Conservation (phyloP, 257 asterid genomes). For the Ilex aquifolium region DNA sequence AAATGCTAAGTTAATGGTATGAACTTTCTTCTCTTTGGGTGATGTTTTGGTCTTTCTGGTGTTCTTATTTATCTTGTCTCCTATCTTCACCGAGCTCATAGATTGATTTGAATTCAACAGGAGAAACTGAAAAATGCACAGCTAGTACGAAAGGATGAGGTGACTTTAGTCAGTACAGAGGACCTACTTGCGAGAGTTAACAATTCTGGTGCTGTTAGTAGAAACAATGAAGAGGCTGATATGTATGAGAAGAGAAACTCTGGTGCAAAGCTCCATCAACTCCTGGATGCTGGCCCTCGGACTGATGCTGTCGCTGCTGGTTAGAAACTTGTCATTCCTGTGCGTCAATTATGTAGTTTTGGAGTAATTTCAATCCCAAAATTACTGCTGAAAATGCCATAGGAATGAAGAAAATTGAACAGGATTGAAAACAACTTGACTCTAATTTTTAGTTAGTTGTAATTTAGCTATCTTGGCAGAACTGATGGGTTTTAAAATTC, state of each 20-base stretch:
- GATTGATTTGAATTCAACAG: constrained; percentile 27
- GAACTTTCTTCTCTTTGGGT: background rate
- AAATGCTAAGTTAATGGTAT: constrained; percentile 63
- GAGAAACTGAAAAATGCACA: constrained; percentile 48
- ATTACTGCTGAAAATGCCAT: constrained; percentile 56
- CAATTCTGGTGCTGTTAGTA: background rate
- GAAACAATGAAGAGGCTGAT: background rate
- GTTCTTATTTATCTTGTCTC: background rate
- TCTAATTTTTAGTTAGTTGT: constrained; percentile 21
- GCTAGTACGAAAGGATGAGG: constrained; percentile 18
- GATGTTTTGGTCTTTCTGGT: background rate
- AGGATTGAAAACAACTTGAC: background rate
- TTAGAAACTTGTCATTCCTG: constrained; percentile 7
- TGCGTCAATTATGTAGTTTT: constrained; percentile 36
- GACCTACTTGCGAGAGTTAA: background rate
- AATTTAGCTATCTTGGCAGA: constrained; percentile 31
- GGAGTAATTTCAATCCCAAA: constrained; percentile 67
- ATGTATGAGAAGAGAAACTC: background rate
- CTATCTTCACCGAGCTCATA: background rate
- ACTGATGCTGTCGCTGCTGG: constrained; percentile 89
- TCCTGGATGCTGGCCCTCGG: constrained; percentile 61
- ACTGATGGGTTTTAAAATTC: constrained; percentile 55
- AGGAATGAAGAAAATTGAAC: constrained; percentile 17
- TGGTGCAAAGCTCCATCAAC: constrained; percentile 20
- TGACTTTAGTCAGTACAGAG: background rate